These are phyloP conservation scores for Beta macrorhiza DNA, from an alignment of 179 eudicot genomes.

Conservation along the genomic window DNA sequence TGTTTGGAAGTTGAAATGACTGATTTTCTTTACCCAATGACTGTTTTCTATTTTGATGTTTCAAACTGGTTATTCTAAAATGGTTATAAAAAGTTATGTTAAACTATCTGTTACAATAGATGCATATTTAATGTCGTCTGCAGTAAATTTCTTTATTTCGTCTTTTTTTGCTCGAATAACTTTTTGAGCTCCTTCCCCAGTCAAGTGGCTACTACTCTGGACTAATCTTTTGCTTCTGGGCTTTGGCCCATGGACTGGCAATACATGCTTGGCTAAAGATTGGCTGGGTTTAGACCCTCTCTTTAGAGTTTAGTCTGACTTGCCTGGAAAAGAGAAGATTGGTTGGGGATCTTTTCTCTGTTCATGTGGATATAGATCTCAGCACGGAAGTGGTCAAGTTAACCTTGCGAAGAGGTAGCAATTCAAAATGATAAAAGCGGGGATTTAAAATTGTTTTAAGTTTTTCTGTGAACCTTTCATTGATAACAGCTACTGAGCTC, in stretches of 20 bases:
- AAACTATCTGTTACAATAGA: not conserved
- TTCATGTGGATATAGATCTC: not conserved
- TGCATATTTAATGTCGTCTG: not conserved
- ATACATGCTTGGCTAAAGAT: not conserved
- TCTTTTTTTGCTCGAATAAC: not conserved
- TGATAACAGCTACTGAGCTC: not conserved
- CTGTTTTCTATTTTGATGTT: not conserved
- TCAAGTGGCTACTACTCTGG: not conserved
- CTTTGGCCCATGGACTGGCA: not conserved
- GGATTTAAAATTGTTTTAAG: not conserved
- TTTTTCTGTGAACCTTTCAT: not conserved
- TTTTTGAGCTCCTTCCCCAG: not conserved
- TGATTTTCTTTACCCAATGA: not conserved
- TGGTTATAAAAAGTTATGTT: not conserved
- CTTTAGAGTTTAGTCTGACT: not conserved
- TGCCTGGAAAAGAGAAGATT: not conserved
- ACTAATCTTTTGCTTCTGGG: not conserved
- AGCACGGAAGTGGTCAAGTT: not conserved
- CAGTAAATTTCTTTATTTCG: not conserved
- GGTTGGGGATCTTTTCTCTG: too few species aligned
- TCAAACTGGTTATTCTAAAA: not conserved
- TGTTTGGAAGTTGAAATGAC: not conserved
- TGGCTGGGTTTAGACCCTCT: not conserved
- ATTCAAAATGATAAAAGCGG: not conserved
- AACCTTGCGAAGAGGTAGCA: too few species aligned